A percentile compares a stretch with the other conserved stretches of the same genome.
These are phyloP conservation scores for Triticum dicoccoides DNA, from an alignment of 176 grass and related monocot genomes.

Conservation along the genomic window DNA sequence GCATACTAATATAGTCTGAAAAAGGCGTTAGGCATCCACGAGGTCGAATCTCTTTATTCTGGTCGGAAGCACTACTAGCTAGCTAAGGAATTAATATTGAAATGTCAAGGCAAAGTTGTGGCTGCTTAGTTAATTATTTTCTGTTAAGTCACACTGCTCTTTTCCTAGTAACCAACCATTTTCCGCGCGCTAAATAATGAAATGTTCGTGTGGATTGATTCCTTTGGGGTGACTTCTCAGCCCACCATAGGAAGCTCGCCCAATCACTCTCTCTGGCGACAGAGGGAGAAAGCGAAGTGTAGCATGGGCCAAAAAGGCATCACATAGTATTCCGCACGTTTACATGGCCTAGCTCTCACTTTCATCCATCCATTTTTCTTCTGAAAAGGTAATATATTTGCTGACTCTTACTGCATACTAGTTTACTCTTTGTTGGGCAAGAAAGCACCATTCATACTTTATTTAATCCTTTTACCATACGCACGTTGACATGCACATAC, in stretches of 20 bases:
- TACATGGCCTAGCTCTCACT: background rate
- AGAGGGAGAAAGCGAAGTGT: too few relatives aligned
- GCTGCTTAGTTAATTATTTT: background rate
- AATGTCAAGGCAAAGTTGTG: background rate
- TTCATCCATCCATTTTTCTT: too few relatives aligned
- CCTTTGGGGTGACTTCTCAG: too few relatives aligned
- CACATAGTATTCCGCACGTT: background rate
- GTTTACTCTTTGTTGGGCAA: background rate
- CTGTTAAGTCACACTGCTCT: too few relatives aligned
- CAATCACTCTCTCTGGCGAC: too few relatives aligned
- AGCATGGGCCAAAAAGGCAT: too few relatives aligned
- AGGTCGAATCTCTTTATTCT: background rate
- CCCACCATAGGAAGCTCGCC: too few relatives aligned
- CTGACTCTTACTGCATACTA: background rate
- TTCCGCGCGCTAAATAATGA: too few relatives aligned
- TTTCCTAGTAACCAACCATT: too few relatives aligned
- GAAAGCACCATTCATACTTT: background rate
- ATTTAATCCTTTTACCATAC: background rate
- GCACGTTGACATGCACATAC: background rate
- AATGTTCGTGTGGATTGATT: too few relatives aligned
- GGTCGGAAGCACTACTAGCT: background rate
- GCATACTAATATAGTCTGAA: background rate
- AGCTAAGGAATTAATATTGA: background rate
- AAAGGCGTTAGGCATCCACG: background rate
- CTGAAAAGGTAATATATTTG: background rate